These are phyloP conservation scores for Plasmodium coatneyi DNA, from an alignment of 169 alveolate species.

Conservation along the genomic window DNA sequence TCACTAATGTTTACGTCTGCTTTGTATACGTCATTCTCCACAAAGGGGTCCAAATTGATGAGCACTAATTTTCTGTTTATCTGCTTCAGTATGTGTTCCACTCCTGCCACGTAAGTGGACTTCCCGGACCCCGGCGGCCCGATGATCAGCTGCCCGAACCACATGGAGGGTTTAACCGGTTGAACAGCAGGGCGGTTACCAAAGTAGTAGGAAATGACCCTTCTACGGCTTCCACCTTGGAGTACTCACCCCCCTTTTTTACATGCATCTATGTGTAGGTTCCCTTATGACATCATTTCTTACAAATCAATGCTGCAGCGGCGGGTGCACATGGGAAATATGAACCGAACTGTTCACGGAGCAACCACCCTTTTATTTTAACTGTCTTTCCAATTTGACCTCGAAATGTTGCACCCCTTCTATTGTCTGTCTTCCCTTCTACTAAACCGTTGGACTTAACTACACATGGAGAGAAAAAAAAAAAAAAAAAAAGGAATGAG, in stretches of 20 bases:
- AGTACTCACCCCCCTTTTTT: neutral
- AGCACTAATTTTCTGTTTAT: slow-evolving; percentile 86
- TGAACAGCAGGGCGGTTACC: neutral
- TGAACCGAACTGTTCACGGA: neutral
- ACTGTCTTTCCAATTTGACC: neutral
- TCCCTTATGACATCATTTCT: neutral
- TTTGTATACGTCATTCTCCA: slow-evolving; percentile 89
- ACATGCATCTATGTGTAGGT: neutral
- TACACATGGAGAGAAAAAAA: neutral
- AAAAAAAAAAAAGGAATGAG: neutral
- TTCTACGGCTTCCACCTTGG: neutral
- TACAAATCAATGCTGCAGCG: neutral
- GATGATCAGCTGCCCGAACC: slow-evolving; percentile 92
- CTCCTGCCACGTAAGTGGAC: slow-evolving; percentile 94
- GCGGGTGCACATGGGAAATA: neutral
- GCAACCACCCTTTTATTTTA: neutral
- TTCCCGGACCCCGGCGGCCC: slow-evolving; percentile 98
- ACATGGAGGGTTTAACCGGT: neutral
- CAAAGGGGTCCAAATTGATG: slow-evolving; percentile 93
- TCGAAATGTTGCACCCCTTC: neutral
- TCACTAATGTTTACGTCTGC: slow-evolving; percentile 93
- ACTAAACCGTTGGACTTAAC: neutral
- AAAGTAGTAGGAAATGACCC: neutral
- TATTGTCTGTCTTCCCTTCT: neutral
- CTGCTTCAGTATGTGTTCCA: slow-evolving; percentile 87